Percentiles rank a stretch among this genome's conserved stretches.
Evolutionary conservation across 2,329 filamentous ascomycete genomes (phyloP).

Genomic region (Colletotrichum spinosum): DNA sequence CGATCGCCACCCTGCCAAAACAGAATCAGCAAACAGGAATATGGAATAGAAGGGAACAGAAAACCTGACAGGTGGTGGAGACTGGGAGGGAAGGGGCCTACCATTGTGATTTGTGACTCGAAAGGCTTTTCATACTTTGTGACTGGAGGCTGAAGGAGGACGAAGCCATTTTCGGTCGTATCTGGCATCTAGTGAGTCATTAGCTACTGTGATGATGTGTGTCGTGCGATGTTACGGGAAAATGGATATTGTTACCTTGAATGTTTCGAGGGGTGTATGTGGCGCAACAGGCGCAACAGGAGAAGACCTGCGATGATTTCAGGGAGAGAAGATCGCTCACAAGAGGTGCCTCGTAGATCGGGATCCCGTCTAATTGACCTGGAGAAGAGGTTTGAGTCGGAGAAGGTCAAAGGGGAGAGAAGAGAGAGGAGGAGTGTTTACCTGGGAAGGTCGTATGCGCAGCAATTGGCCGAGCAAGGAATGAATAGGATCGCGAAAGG

Average conservation of each 20-base stretch:
- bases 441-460: too few species aligned
- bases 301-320: too few species aligned
- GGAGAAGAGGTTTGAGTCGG: too few species aligned
- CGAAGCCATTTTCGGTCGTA: background rate
- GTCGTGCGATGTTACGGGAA: background rate
- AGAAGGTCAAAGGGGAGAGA: too few species aligned
- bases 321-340: too few species aligned
- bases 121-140: background rate
- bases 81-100: background rate
- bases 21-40: background rate
- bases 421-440: too few species aligned
- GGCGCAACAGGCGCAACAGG: too few species aligned
- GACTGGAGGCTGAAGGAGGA: background rate
- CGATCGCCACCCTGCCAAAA: background rate
- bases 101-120: background rate
- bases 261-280: background rate
- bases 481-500: too few species aligned
- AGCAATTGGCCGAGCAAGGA: too few species aligned
- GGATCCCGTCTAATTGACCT: too few species aligned
- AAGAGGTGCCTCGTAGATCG: too few species aligned
- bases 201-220: background rate
- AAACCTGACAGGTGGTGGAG: background rate
- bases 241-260: background rate
- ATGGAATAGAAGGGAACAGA: background rate
- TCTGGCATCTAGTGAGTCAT: background rate